Evolutionary conservation across 1,284 basidiomycete genomes (phyloP).

Genomic region (Sporisorium graminicola): DNA sequence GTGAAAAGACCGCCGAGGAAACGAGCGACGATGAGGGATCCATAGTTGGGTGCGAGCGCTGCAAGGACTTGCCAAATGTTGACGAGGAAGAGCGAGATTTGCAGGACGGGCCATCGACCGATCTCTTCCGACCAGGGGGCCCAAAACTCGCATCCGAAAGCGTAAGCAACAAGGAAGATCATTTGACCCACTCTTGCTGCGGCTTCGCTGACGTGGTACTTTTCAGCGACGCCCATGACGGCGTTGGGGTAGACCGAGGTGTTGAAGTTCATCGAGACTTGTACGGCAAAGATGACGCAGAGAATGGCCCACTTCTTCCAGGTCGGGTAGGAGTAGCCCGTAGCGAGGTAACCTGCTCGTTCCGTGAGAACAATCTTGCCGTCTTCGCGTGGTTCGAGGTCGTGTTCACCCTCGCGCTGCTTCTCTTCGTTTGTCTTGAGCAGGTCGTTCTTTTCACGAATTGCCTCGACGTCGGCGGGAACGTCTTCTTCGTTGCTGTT

Average conservation of each 20-base stretch:
- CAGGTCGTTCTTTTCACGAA: slow-evolving; percentile 47
- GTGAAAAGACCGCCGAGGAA: slow-evolving; percentile 69
- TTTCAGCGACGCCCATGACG: slow-evolving; percentile 53
- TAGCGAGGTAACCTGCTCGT: slow-evolving; percentile 63
- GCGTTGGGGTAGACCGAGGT: slow-evolving; percentile 70
- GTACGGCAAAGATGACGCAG: slow-evolving; percentile 70
- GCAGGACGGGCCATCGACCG: slow-evolving; percentile 67
- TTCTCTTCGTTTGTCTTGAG: slow-evolving; percentile 48
- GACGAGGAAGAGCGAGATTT: slow-evolving; percentile 66
- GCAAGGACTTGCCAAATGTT: slow-evolving; percentile 69
- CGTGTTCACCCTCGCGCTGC: slow-evolving; percentile 47
- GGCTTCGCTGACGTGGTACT: slow-evolving; percentile 70
- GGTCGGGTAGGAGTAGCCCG: slow-evolving; percentile 62
- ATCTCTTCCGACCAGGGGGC: slow-evolving; percentile 70
- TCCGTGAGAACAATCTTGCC: slow-evolving; percentile 69
- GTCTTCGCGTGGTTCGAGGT: slow-evolving; percentile 54
- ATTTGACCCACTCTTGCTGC: slow-evolving; percentile 70
- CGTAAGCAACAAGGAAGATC: slow-evolving; percentile 71
- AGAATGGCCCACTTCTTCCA: slow-evolving; percentile 70
- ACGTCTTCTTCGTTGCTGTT: slow-evolving; percentile 9
- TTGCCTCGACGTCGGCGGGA: slow-evolving; percentile 33
- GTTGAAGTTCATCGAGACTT: slow-evolving; percentile 71
- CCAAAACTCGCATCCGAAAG: slow-evolving; percentile 69
- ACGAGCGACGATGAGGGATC: slow-evolving; percentile 65
- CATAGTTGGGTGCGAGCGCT: slow-evolving; percentile 67